Conservation (phyloP, 495 filamentous ascomycete species). For the Aspergillus homomorphus region DNA sequence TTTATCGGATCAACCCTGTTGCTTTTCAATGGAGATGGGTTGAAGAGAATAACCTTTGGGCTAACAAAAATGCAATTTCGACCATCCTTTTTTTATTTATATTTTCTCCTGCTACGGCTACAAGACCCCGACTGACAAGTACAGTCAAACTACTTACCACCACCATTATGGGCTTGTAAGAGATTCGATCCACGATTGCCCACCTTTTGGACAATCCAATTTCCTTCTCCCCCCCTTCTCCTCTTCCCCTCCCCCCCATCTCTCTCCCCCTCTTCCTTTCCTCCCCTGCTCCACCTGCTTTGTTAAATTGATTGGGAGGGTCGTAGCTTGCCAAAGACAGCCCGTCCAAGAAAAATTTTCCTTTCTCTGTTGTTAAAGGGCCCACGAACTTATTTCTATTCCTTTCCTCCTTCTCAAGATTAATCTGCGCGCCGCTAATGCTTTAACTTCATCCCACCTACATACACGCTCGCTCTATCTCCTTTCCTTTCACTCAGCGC, state of each 20-base stretch:
- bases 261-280: neutral
- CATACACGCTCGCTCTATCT: neutral
- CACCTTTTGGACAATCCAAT: constrained; percentile 4
- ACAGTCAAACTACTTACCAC: neutral
- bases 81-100: neutral
- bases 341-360: constrained; percentile 1
- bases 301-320: constrained; percentile 5
- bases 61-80: neutral
- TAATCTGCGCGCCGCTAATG: neutral
- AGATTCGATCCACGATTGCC: constrained; percentile 25
- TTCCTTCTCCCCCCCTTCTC: constrained; percentile 5
- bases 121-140: neutral
- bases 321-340: constrained; percentile 8
- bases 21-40: neutral
- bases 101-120: neutral
- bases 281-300: constrained; percentile 4
- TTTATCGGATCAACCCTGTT: neutral
- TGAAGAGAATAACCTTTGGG: neutral
- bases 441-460: neutral
- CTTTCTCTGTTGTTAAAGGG: neutral
- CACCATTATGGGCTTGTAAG: constrained; percentile 14
- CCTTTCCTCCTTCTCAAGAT: neutral
- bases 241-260: no score
- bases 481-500: neutral
- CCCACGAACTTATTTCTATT: constrained; percentile 5